A percentile compares a stretch with the other conserved stretches of the same genome.
These are phyloP conservation scores for Sclerotinia subarctica DNA, from an alignment of 2,329 filamentous ascomycete genomes.

Conservation along the genomic window DNA sequence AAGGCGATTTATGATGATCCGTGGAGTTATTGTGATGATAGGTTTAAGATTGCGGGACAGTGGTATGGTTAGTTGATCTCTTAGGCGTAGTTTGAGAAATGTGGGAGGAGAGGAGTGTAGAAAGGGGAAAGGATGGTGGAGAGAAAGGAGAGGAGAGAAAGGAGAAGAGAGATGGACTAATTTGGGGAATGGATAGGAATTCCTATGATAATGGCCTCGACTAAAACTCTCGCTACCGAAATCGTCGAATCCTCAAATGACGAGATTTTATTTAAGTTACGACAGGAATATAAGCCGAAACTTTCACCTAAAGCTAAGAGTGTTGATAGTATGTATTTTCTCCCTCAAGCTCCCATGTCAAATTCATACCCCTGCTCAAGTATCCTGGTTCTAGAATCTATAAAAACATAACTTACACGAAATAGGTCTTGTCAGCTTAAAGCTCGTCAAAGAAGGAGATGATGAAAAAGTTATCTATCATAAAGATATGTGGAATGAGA, in stretches of 20 bases:
- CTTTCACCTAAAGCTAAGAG: slow-evolving; percentile 33
- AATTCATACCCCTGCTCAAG: not conserved
- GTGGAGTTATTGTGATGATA: slow-evolving; percentile 48
- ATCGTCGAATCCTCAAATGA: slow-evolving; percentile 41
- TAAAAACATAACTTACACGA: not conserved
- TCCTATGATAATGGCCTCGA: slow-evolving; percentile 43
- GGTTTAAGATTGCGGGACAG: slow-evolving; percentile 51
- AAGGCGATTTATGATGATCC: slow-evolving; percentile 48
- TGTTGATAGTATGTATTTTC: slow-evolving; percentile 7
- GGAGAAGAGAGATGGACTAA: not conserved
- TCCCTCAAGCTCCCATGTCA: too few relatives aligned
- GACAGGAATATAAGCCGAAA: slow-evolving; percentile 47
- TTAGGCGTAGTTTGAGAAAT: too few relatives aligned
- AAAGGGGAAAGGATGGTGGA: not conserved
- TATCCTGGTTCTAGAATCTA: too few relatives aligned
- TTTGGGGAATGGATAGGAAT: slow-evolving; percentile 35
- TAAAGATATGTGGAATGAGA: slow-evolving; percentile 50
- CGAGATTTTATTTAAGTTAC: slow-evolving; percentile 47
- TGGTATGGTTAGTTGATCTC: slow-evolving; percentile 41
- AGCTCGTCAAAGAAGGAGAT: slow-evolving; percentile 40
- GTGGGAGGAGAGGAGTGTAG: too few relatives aligned
- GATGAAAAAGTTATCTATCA: slow-evolving; percentile 45
- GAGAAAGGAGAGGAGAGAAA: not conserved
- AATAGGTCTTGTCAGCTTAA: slow-evolving; percentile 41
- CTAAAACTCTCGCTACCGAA: slow-evolving; percentile 44